phyloP scores from a whole-genome alignment of 108 stramenopile species.

The Stephanodiscus triporus region DNA sequence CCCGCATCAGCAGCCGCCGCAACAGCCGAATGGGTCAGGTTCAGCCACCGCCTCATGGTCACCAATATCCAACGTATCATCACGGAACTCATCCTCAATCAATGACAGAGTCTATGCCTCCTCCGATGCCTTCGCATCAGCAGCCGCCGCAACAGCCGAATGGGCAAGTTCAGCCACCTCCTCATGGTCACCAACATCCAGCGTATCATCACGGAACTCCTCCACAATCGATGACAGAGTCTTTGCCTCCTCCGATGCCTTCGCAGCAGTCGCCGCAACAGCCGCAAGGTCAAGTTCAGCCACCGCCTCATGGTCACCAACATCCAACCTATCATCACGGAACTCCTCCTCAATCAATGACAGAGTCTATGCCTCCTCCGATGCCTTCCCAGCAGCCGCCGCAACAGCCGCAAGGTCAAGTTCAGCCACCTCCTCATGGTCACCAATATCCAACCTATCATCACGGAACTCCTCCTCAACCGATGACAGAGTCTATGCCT shows the following conservation, averaged over 20 bases:
- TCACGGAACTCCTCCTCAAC: conserved; percentile 24
- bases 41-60: no score
- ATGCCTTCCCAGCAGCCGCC: conserved; percentile 17
- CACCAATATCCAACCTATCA: conserved; percentile 11
- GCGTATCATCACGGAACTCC: neutral
- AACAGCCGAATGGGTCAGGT: neutral
- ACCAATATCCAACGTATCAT: no score
- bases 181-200: neutral
- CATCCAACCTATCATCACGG: conserved; percentile 11
- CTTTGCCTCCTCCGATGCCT: conserved; percentile 15
- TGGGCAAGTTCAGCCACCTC: neutral
- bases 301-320: neutral
- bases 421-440: neutral
- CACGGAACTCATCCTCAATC: conserved; percentile 35
- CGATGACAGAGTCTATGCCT: conserved; percentile 7
- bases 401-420: conserved; percentile 24
- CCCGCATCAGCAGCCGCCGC: neutral
- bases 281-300: conserved; percentile 8
- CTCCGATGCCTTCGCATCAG: neutral
- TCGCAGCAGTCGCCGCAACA: conserved; percentile 24
- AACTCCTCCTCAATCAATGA: conserved; percentile 27
- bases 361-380: conserved; percentile 13
- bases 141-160: neutral
- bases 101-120: neutral
- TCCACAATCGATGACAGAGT: conserved; percentile 18